Conservation (phyloP, 768 basidiomycete species). For the Ephemerocybe angulata region DNA sequence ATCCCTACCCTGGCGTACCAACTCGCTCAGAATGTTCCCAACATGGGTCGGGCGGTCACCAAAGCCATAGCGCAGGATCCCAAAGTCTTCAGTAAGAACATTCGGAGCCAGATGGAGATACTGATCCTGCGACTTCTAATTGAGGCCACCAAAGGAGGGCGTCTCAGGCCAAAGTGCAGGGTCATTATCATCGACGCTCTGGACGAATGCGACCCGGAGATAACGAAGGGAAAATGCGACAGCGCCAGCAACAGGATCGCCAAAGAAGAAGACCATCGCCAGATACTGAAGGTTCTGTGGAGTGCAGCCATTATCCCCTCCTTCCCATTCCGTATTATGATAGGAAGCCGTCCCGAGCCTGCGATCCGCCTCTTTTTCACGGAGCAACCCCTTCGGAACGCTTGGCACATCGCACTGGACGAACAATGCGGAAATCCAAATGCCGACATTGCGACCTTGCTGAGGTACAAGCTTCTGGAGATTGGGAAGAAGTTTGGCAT, state of each 20-base stretch:
- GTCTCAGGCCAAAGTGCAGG: not conserved
- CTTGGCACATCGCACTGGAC: not conserved
- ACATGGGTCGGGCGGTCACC: not conserved
- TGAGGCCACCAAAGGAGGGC: too few species aligned
- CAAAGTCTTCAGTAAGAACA: not conserved
- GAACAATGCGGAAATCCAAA: not conserved
- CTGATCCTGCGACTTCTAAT: too few species aligned
- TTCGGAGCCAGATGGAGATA: not conserved
- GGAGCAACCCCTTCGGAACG: not conserved
- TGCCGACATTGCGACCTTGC: not conserved
- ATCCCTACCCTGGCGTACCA: constrained; percentile 5
- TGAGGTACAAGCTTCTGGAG: not conserved
- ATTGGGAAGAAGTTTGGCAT: not conserved
- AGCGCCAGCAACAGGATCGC: not conserved
- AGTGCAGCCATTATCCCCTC: not conserved
- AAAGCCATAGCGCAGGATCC: not conserved
- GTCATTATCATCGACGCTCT: constrained; percentile 9
- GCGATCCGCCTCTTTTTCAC: not conserved
- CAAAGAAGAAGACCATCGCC: not conserved
- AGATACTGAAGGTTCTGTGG: not conserved
- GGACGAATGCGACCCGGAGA: constrained; percentile 7
- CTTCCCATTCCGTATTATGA: not conserved
- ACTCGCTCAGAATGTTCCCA: not conserved
- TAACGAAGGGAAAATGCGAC: not conserved
- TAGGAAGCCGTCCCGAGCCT: constrained; percentile 8